Evolutionary conservation across 495 filamentous ascomycete genomes (phyloP), one percentile per base, ranked within the genome.

Genomic region (Neohortaea acidophila): DNA sequence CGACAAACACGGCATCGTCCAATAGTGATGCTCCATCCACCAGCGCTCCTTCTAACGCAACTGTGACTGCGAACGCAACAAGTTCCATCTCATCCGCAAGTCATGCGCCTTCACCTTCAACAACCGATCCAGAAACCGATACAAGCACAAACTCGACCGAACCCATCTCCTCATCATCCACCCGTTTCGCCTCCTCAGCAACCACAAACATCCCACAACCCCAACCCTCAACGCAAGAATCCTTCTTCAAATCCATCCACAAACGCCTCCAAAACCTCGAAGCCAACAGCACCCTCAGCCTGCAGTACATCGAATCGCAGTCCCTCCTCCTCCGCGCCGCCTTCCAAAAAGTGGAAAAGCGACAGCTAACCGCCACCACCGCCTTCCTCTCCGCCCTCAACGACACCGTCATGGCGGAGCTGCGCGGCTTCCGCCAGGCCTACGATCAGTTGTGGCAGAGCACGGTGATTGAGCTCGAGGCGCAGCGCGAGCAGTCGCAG

Each of bases 361-460:
- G 80, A 17, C 89, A 97, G 53, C 64, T 92, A 22, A 63, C 70
- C 21, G 92, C 89, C 54, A 84, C 86, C 5, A 76, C 73, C 22
- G 66, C 62, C 6, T 94, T 94, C 55, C 67, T 97, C 17, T 73
- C 84, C 47, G 74, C 68, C 13, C 65, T 97, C 11, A 96, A 97
- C 57, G 65, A 66, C 15, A 94, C 85, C 0, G 86, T 94, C 8
- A 64, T 89, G n/a, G 69, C 67, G 19, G 89, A 96, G 54, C 65
- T 97, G 15, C 76, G 73, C 44, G 73, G 73, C 36, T 84, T 89
- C 44, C 63, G 80, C 44, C 68, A 73, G 30, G 81, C 91, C 49
- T 96, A 97, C 59, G 91, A 97, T 50, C 82, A 93, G 49, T 77
- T 94, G 17, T 94, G 89, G 84, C 87, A 91, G 52, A 81, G 75